Conservation (phyloP, 139 green algal species). For the Ostreobium quekettii region DNA sequence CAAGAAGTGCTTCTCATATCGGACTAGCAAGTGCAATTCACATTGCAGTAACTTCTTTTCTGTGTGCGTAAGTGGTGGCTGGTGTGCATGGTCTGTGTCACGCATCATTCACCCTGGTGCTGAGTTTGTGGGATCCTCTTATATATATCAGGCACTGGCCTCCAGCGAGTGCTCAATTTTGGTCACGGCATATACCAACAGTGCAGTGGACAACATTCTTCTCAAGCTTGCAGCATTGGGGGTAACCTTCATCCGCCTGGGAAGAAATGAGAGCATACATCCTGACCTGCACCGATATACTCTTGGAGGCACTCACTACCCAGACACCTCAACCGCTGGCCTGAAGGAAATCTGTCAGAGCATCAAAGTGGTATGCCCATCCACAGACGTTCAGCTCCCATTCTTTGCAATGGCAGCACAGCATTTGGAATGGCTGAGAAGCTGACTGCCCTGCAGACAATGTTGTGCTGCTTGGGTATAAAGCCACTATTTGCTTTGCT, state of each 20-base stretch:
- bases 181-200: conserved; percentile 93
- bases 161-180: conserved; percentile 53
- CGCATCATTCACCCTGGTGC: neutral
- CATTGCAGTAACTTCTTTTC: neutral
- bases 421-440: too few species aligned
- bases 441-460: too few species aligned
- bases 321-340: conserved; percentile 15
- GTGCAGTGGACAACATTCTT: conserved; percentile 93
- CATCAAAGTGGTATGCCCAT: conserved; percentile 24
- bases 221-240: conserved; percentile 51
- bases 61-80: neutral
- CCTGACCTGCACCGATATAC: conserved; percentile 40
- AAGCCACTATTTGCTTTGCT: too few species aligned
- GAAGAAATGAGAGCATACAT: conserved; percentile 44
- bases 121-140: too few species aligned
- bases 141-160: conserved; percentile 37
- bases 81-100: neutral
- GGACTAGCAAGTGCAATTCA: neutral
- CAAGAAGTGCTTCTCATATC: neutral
- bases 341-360: conserved; percentile 7
- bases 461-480: too few species aligned
- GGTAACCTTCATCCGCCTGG: conserved; percentile 67
- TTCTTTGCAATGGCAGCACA: too few species aligned
- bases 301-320: conserved; percentile 39
- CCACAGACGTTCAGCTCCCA: too few species aligned